Base-by-base conservation (phyloP, 1,284 basidiomycete species). In the Cutaneotrichosporon arboriforme region DNA sequence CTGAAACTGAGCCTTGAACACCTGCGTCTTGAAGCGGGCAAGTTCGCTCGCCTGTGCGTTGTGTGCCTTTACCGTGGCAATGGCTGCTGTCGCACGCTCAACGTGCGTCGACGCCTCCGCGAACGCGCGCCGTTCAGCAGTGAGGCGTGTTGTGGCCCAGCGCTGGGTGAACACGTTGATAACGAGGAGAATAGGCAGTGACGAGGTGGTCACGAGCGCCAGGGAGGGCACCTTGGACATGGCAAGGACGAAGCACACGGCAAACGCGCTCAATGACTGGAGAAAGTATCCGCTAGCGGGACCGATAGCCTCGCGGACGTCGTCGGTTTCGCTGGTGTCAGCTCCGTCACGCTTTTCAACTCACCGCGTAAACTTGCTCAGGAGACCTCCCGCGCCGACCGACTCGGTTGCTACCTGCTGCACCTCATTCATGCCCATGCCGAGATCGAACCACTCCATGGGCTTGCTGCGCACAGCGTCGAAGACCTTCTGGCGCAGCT, bases 1-100 rank as follows among this genome's bases (percentile, higher is more conserved):
- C 14, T 73, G 69, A 23, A 74, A 76, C 48, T 78, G 77, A 21
- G 85, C 83, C 8, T 80, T 77, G 1, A 60, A 57, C 17, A 81
- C 75, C 31, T 85, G 72, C 36, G 68, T 65, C 41, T 76, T 65
- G 53, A 86, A 80, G 4, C 84, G 74, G 4, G 67, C 61, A 7
- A 74, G 63, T 65, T 97, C 90, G 66, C 81, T 76, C 0, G 74
- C 57, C 54, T 86, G 78, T 2, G 91, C 91, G 72, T 96, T 97
- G 81, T 94, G 96, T 0, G 89, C 90, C 72, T 98, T 98, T 73
- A 98, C 88, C 0, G 93, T 97, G 3, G 88, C 77, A 63, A 98
- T 92, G 39, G 87, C 83, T 10, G 82, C 75, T 4, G 88, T 78
- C 1, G 87, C 83, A 20, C 88, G 85, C 60, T 94, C 87, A 57